Evolutionary conservation across 306 rosid species (phyloP).

Genomic region (Albizia julibrissin): DNA sequence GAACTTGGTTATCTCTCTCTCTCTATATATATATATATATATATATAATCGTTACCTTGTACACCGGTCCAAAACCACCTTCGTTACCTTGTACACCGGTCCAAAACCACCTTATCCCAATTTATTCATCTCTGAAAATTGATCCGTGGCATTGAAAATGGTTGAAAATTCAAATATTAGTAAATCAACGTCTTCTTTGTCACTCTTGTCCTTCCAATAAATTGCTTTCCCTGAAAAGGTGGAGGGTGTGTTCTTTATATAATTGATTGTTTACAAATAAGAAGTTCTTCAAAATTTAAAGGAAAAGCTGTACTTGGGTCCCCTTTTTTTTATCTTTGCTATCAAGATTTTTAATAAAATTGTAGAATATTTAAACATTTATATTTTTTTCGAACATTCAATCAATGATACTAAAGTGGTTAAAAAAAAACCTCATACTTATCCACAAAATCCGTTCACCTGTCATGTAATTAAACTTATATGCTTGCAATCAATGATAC

Average conservation of each 20-base stretch:
- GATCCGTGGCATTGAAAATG: conserved; percentile 17
- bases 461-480: background rate
- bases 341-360: background rate
- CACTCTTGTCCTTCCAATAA: background rate
- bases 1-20: background rate
- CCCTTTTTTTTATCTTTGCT: too few relatives aligned
- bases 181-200: background rate
- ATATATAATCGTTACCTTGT: too few relatives aligned
- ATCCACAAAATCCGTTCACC: background rate
- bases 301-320: background rate
- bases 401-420: background rate
- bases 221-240: background rate
- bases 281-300: background rate
- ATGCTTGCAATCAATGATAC: background rate
- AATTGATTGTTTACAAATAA: background rate
- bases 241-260: background rate
- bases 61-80: too few relatives aligned
- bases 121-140: conserved; percentile 28
- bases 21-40: background rate
- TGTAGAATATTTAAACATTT: background rate
- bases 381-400: background rate
- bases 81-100: conserved; percentile 39
- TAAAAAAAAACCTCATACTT: background rate
- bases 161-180: conserved; percentile 4
- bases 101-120: conserved; percentile 51